Evolutionary conservation across 2,329 filamentous ascomycete genomes (phyloP).

Genomic region (Calcarisporium arbuscula): DNA sequence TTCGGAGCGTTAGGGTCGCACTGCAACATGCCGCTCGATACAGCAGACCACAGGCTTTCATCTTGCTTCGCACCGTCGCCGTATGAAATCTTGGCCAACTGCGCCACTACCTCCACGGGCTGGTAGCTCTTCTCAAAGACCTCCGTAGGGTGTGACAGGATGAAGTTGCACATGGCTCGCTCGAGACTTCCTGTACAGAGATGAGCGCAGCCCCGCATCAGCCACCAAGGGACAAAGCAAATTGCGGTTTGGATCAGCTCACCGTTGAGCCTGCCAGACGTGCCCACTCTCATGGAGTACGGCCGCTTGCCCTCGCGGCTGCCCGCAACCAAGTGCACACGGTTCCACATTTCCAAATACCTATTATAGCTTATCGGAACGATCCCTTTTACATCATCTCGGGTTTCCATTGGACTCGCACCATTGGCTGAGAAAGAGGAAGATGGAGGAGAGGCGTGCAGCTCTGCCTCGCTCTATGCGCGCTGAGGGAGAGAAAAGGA

Average conservation of each 20-base stretch:
- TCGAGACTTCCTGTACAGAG: slow-evolving; percentile 4
- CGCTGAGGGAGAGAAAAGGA: no score
- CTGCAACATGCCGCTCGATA: slow-evolving; percentile 2
- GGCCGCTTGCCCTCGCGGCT: slow-evolving; percentile 2
- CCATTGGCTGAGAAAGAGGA: background rate
- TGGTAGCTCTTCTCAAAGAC: slow-evolving; percentile 4
- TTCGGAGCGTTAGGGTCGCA: slow-evolving; percentile 1
- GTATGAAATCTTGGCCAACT: slow-evolving; percentile 3
- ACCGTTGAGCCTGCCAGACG: slow-evolving; percentile 2
- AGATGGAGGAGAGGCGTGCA: background rate
- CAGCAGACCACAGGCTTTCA: slow-evolving; percentile 1
- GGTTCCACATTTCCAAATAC: slow-evolving; percentile 5
- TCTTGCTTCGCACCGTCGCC: slow-evolving; percentile 4
- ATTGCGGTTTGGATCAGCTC: background rate
- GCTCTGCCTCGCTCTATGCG: slow-evolving; percentile 1
- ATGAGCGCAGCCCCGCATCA: background rate
- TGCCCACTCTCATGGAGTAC: slow-evolving; percentile 4
- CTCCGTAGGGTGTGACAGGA: slow-evolving; percentile 4
- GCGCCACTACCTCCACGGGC: slow-evolving; percentile 1
- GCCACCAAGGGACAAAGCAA: background rate
- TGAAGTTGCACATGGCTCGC: slow-evolving; percentile 3
- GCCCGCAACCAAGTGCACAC: slow-evolving; percentile 2
- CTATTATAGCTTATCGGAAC: slow-evolving; percentile 4
- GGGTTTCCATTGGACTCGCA: slow-evolving; percentile 2
- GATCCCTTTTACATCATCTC: slow-evolving; percentile 3